A percentile compares a stretch with the other conserved stretches of the same genome.
phyloP scores from a whole-genome alignment of 2,329 filamentous ascomycete species.

The Zasmidium citrigriseum region DNA sequence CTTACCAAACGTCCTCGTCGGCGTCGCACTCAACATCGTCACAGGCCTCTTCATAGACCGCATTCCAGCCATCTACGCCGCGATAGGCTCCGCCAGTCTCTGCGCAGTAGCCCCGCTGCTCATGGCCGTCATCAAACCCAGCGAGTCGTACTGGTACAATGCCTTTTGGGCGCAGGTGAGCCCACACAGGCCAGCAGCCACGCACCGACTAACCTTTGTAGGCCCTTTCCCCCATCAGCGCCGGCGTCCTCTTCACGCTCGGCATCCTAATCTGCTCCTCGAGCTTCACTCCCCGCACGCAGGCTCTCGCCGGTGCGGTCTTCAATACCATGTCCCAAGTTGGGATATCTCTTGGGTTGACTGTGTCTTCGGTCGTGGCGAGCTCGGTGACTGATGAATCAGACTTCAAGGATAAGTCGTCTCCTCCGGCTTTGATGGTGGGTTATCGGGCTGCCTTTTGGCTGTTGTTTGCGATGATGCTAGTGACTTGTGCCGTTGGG shows the following conservation, averaged over 20 bases:
- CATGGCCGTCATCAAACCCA: constrained; percentile 49
- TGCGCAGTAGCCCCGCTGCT: constrained; percentile 42
- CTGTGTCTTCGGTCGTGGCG: constrained; percentile 37
- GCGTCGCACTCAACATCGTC: constrained; percentile 39
- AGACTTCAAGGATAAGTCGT: background rate
- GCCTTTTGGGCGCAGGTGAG: constrained; percentile 18
- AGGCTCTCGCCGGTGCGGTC: constrained; percentile 47
- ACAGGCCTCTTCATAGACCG: no score
- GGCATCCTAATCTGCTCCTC: constrained; percentile 45
- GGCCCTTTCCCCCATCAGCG: background rate
- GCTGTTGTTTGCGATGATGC: background rate
- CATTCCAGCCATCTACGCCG: no score
- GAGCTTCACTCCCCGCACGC: constrained; percentile 41
- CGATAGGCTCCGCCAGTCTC: constrained; percentile 3
- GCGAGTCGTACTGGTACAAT: constrained; percentile 49
- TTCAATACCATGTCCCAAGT: constrained; percentile 48
- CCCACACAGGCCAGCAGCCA: no score
- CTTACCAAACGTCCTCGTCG: constrained; percentile 48
- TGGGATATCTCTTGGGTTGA: constrained; percentile 43
- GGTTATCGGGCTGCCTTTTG: background rate
- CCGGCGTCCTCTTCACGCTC: constrained; percentile 42
- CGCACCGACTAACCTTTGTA: background rate
- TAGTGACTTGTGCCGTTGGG: background rate
- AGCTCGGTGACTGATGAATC: constrained; percentile 18
- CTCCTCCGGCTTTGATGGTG: background rate